A percentile compares a stretch with the other conserved stretches of the same genome.
Conservation (phyloP, 257 asterid genomes). For the Verbena officinalis region DNA sequence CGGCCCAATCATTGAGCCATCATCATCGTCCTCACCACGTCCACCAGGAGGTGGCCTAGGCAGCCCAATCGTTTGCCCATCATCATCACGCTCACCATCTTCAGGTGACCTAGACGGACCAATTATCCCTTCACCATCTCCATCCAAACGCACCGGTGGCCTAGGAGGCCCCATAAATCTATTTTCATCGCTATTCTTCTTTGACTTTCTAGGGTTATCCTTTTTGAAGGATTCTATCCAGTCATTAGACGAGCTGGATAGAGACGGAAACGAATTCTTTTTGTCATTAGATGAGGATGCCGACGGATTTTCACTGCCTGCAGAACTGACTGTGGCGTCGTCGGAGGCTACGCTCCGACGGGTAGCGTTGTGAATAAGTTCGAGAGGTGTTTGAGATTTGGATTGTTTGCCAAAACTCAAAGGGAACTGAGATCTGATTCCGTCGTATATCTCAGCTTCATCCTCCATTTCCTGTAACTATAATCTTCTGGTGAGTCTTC, state of each 20-base stretch:
- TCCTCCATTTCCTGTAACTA: constrained; percentile 51
- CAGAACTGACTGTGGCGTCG: constrained; percentile 20
- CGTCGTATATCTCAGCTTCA: constrained; percentile 73
- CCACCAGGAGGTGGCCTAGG: constrained; percentile 49
- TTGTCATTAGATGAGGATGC: constrained; percentile 22
- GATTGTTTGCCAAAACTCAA: constrained; percentile 76
- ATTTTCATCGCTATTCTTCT: constrained; percentile 15
- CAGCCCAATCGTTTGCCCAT: constrained; percentile 57
- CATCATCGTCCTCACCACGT: constrained; percentile 37
- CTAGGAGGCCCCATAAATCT: constrained; percentile 58
- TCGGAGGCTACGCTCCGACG: constrained; percentile 52
- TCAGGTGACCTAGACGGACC: constrained; percentile 67
- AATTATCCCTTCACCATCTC: constrained; percentile 33
- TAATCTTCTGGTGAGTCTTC: neutral
- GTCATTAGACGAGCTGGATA: constrained; percentile 56
- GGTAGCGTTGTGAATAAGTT: constrained; percentile 76
- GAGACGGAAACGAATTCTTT: constrained; percentile 38
- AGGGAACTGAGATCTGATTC: constrained; percentile 82
- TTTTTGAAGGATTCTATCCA: constrained; percentile 61
- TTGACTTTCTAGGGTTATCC: constrained; percentile 46
- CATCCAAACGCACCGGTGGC: constrained; percentile 39
- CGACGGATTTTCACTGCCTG: constrained; percentile 29
- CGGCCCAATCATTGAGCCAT: constrained; percentile 44
- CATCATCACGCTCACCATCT: constrained; percentile 38
- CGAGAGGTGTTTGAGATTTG: constrained; percentile 66